phyloP scores from a whole-genome alignment of 331 rosid species.

The Malus hybrid region DNA sequence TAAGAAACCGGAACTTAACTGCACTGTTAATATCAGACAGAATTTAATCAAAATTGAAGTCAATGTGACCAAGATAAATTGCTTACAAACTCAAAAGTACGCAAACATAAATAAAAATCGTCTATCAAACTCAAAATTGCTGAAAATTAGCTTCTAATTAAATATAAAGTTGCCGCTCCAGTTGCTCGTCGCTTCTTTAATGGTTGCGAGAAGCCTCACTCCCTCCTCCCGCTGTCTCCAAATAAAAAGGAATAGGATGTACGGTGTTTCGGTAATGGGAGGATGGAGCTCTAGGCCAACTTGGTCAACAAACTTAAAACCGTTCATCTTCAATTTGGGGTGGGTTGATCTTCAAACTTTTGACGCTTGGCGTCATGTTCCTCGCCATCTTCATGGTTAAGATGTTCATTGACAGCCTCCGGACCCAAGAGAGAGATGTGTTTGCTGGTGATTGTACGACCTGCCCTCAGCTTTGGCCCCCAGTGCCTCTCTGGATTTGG shows the following conservation, averaged over 20 bases:
- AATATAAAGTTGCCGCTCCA: not conserved
- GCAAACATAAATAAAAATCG: not conserved
- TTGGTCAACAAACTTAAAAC: not conserved
- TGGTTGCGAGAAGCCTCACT: not conserved
- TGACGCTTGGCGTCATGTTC: constrained; percentile 61
- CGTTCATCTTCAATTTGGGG: constrained; percentile 19
- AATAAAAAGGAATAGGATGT: not conserved
- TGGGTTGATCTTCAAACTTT: constrained; percentile 37
- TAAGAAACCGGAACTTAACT: not conserved
- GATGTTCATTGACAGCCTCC: constrained; percentile 54
- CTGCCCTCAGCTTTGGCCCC: constrained; percentile 98
- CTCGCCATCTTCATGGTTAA: constrained; percentile 47
- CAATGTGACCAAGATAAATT: not conserved
- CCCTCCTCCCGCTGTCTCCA: not conserved
- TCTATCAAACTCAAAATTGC: not conserved
- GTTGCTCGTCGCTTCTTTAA: not conserved
- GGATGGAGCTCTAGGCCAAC: not conserved
- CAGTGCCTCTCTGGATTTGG: constrained; percentile 96
- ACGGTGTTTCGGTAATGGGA: not conserved
- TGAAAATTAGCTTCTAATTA: not conserved
- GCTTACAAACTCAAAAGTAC: not conserved
- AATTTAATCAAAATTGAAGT: not conserved
- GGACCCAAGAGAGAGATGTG: constrained; percentile 82
- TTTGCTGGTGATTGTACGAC: constrained; percentile 82
- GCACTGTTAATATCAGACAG: not conserved